phyloP scores from a whole-genome alignment of 495 filamentous ascomycete genomes.

The Penicillium canariense region DNA sequence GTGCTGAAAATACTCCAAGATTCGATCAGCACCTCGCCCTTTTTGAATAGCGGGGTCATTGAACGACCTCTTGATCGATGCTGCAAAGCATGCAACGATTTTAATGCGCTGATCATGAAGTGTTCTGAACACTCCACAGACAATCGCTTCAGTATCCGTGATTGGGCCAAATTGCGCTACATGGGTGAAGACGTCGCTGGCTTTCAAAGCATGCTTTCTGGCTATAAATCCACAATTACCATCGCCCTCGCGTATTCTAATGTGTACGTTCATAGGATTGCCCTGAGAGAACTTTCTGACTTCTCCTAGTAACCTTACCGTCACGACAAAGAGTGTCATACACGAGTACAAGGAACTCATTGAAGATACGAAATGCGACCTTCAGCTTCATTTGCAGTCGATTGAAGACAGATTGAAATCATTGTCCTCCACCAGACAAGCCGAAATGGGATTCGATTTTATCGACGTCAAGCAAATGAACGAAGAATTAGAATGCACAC shows the following conservation, averaged over 20 bases:
- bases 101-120: background rate
- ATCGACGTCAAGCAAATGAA: too few relatives aligned
- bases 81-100: conserved; percentile 1
- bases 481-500: too few relatives aligned
- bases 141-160: conserved; percentile 20
- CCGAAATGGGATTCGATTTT: too few relatives aligned
- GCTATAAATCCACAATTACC: conserved; percentile 33
- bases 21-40: background rate
- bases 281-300: too few relatives aligned
- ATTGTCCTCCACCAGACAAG: too few relatives aligned
- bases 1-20: background rate
- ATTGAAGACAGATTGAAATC: background rate
- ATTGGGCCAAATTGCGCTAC: conserved; percentile 33
- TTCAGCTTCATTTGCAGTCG: conserved; percentile 17
- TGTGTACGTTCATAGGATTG: conserved; percentile 19
- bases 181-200: conserved; percentile 29
- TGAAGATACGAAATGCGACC: conserved; percentile 27
- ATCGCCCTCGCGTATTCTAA: conserved; percentile 27
- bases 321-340: background rate
- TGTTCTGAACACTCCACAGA: background rate
- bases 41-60: background rate
- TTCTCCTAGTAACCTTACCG: background rate
- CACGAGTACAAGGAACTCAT: conserved; percentile 33
- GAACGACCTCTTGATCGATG: conserved; percentile 2
- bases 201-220: conserved; percentile 24